Evolutionary conservation across 257 asterid genomes (phyloP).

Genomic region (Marsdenia floribunda): DNA sequence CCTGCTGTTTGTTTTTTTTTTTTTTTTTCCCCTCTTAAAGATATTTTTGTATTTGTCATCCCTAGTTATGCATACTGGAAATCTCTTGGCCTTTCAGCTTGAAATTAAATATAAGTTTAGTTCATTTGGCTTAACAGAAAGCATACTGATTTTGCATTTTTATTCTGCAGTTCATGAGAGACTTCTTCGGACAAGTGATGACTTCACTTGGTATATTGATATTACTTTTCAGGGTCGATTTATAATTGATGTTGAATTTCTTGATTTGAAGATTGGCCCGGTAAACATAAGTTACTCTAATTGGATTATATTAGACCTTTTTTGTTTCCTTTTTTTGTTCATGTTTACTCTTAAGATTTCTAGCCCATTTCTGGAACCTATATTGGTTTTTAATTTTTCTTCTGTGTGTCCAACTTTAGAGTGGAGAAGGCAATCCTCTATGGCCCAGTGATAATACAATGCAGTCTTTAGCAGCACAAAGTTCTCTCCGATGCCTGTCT

Average conservation of each 20-base stretch:
- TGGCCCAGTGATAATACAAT: constrained; percentile 60
- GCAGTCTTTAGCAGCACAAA: constrained; percentile 54
- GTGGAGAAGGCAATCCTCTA: constrained; percentile 61
- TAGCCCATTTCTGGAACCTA: background rate
- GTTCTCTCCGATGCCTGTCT: constrained; percentile 64
- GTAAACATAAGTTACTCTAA: constrained; percentile 42
- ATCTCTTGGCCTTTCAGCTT: background rate
- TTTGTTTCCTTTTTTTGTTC: background rate
- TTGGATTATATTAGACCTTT: background rate
- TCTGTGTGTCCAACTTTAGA: constrained; percentile 35
- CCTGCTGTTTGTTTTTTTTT: background rate
- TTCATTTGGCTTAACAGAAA: background rate
- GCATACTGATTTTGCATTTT: constrained; percentile 9
- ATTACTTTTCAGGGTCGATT: constrained; percentile 56
- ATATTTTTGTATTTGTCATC: background rate
- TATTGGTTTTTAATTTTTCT: constrained; percentile 3
- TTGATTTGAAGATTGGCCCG: constrained; percentile 69
- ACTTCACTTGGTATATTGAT: constrained; percentile 80
- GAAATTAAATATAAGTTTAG: background rate
- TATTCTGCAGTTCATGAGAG: constrained; percentile 68
- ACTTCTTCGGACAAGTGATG: constrained; percentile 73
- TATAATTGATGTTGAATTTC: constrained; percentile 77
- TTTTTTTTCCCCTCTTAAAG: background rate
- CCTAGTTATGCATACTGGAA: background rate
- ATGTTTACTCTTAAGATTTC: background rate